phyloP scores from a whole-genome alignment of 257 asterid species.

The Solanum etuberosum region DNA sequence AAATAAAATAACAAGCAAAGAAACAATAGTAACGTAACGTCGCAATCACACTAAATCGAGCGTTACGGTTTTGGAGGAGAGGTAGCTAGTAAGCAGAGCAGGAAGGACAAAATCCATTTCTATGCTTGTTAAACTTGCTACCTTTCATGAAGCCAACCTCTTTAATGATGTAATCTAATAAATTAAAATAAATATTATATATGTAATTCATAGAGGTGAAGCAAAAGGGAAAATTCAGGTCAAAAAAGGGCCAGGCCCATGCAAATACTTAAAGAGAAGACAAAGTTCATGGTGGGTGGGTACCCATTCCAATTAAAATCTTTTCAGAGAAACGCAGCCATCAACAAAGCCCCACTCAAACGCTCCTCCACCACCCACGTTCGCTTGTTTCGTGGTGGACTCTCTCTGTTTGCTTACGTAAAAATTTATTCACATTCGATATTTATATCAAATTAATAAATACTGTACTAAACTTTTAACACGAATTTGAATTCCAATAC shows the following conservation, averaged over 20 bases:
- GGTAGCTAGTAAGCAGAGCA: too few species aligned
- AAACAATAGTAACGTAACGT: too few species aligned
- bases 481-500: not conserved
- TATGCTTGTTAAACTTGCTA: too few species aligned
- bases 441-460: too few species aligned
- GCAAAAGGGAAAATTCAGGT: not conserved
- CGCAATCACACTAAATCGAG: too few species aligned
- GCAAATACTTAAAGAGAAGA: not conserved
- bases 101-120: too few species aligned
- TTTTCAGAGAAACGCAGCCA: conserved; percentile 28
- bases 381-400: conserved; percentile 5
- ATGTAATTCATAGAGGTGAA: too few species aligned
- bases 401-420: not conserved
- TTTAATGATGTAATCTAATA: too few species aligned
- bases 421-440: not conserved
- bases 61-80: too few species aligned
- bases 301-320: conserved; percentile 24
- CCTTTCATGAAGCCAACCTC: too few species aligned
- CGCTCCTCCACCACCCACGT: not conserved
- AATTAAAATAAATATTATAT: too few species aligned
- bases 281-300: conserved; percentile 11
- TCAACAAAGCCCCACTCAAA: conserved; percentile 37
- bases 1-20: too few species aligned
- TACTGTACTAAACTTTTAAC: not conserved
- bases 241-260: not conserved